These are phyloP conservation scores for Hydnomerulius pinastri DNA, from an alignment of 768 basidiomycete species.

Conservation along the genomic window DNA sequence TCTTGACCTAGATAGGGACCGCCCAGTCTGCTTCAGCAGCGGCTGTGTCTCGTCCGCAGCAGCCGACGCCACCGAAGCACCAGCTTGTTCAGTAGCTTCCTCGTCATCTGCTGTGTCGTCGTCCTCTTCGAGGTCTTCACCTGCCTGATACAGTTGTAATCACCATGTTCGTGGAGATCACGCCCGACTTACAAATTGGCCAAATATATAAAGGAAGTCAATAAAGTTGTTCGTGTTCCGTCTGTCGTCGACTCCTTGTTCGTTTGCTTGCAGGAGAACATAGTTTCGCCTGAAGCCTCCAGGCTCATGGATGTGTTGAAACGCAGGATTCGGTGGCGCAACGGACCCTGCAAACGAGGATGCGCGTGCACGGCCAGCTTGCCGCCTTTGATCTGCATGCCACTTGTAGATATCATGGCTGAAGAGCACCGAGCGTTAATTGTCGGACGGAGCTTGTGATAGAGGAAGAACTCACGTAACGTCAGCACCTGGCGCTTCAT, in stretches of 20 bases:
- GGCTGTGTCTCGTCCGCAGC: conserved; percentile 54
- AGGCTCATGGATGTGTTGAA: conserved; percentile 93
- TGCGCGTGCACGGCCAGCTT: conserved; percentile 62
- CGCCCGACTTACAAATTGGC: conserved; percentile 80
- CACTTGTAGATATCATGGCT: conserved; percentile 96
- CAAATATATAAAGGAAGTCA: conserved; percentile 92
- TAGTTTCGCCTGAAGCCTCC: conserved; percentile 94
- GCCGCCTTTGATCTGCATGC: conserved; percentile 73
- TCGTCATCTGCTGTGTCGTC: conserved; percentile 65
- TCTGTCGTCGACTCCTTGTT: conserved; percentile 61
- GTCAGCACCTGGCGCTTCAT: conserved; percentile 85
- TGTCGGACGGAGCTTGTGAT: conserved; percentile 14
- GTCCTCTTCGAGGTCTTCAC: conserved; percentile 90
- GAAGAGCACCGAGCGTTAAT: conserved; percentile 9
- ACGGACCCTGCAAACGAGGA: conserved; percentile 65
- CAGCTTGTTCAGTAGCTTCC: conserved; percentile 40
- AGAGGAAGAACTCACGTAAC: conserved; percentile 72
- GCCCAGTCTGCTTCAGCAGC: conserved; percentile 42
- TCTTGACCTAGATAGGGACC: conserved; percentile 55
- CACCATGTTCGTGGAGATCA: background rate
- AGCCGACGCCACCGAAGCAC: conserved; percentile 5
- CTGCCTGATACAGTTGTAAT: conserved; percentile 56
- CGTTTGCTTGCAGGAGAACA: conserved; percentile 68
- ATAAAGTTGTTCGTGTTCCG: conserved; percentile 83
- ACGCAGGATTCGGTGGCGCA: conserved; percentile 64